Evolutionary conservation across 495 filamentous ascomycete genomes (phyloP), one percentile per base, ranked within the genome.

Genomic region (Elasticomyces elasticus): DNA sequence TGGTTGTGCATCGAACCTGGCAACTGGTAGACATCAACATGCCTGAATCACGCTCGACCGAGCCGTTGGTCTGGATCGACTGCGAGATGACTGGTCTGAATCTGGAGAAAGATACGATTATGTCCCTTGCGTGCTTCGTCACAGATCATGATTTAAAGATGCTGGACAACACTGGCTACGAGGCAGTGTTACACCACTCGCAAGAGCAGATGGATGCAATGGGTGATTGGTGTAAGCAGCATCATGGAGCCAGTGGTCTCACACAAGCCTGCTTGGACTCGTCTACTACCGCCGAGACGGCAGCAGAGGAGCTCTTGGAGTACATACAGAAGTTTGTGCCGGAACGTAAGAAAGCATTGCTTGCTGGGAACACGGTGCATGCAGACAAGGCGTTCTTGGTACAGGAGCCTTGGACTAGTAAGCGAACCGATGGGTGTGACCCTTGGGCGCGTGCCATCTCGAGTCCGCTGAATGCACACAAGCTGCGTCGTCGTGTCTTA

Each of bases 61-160:
- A 81, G 53, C 79, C 86, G 22, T 65, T 92, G 26, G 85, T 91
- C 23, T 92, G 87, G 86, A 88, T 94, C 48, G 88, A 94, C 67
- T 94, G 89, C 66, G 88, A 94, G 89, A 98, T 98, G 92, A 96
- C 94, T 2, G 92, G 92, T 2, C 80, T 98, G 3, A 75, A 95
- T 66, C 72, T 80, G 1, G 78, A 84, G 26, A 78, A 68, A 19
- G 94, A 97, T 62, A 77, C 80, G 15, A 94, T 98, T 63, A 79
- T 98, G 59, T 87, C 94, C 64, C 85, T 98, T 27, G 92, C 84
- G 68, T 98, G 92, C 72, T 85, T 94, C 70, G 79, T 98, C 64
- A 98, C 94, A 7, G 81, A 91, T 61, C 74, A 77, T 40, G 69
- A 89, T 33, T 77, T 98, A 22, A 74, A 86, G 35, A 63, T 94